Evolutionary conservation across 129 eudicot genomes (phyloP).

Genomic region (Chrysanthemum makinoi): DNA sequence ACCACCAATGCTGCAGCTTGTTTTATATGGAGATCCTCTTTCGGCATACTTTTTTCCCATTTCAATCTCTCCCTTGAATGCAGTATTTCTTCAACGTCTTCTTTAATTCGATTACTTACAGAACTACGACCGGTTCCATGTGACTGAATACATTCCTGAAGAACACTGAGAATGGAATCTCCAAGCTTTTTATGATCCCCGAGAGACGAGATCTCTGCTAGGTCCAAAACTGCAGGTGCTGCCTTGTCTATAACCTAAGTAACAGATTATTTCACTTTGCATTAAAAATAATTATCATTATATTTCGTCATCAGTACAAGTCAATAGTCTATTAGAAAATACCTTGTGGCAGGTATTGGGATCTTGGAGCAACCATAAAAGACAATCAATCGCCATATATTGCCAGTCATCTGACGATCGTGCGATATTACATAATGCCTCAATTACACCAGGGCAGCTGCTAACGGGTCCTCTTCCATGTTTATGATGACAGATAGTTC

Average conservation of each 20-base stretch:
- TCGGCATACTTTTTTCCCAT: slow-evolving; percentile 85
- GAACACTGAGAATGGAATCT: slow-evolving; percentile 75
- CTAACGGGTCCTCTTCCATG: slow-evolving; percentile 91
- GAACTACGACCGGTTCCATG: slow-evolving; percentile 66
- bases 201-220: slow-evolving; percentile 76
- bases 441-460: slow-evolving; percentile 77
- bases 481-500: slow-evolving; percentile 95
- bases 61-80: slow-evolving; percentile 63
- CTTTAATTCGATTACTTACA: slow-evolving; percentile 50
- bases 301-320: no score
- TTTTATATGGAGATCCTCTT: slow-evolving; percentile 97
- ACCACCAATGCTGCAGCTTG: slow-evolving; percentile 96
- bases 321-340: slow-evolving; percentile 11
- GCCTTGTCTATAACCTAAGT: slow-evolving; percentile 80
- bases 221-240: slow-evolving; percentile 77
- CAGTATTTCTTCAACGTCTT: slow-evolving; percentile 65
- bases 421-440: slow-evolving; percentile 88
- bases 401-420: slow-evolving; percentile 99
- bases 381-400: slow-evolving; percentile 98
- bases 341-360: slow-evolving; percentile 93
- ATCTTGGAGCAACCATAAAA: slow-evolving; percentile 94
- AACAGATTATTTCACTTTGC: slow-evolving; percentile 1
- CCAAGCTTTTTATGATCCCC: slow-evolving; percentile 95
- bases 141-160: slow-evolving; percentile 76
- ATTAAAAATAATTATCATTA: neutral